Evolutionary conservation across 345 rosid species (phyloP).

Genomic region (Combretum micranthum): DNA sequence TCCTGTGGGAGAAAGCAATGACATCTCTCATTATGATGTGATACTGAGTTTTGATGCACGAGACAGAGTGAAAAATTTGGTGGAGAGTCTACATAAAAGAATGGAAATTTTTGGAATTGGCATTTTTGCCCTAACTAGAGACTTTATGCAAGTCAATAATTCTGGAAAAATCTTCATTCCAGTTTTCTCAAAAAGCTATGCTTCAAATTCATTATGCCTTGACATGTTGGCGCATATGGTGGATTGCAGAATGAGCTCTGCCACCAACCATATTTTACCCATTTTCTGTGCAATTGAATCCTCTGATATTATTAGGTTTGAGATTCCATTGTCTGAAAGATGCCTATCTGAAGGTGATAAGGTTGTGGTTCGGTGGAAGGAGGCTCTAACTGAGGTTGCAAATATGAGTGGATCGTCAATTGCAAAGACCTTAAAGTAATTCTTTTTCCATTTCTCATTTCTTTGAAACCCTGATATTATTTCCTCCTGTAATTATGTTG

Average conservation of each 20-base stretch:
- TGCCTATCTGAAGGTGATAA: constrained; percentile 1
- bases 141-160: no score
- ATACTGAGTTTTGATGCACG: no score
- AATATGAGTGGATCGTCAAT: constrained; percentile 4
- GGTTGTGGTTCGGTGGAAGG: constrained; percentile 4
- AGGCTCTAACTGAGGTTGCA: constrained; percentile 6
- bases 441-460: not conserved
- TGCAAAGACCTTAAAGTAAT: not conserved
- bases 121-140: no score
- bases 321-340: not conserved
- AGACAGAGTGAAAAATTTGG: no score
- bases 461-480: not conserved
- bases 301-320: constrained; percentile 6
- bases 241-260: not conserved
- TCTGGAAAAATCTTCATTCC: constrained; percentile 3
- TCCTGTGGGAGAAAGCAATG: no score
- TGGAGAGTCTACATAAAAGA: no score
- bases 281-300: constrained; percentile 8
- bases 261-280: constrained; percentile 1
- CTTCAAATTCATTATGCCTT: constrained; percentile 8
- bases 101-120: no score
- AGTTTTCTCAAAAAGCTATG: constrained; percentile 5
- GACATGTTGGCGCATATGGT: constrained; percentile 5
- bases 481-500: no score
- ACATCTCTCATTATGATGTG: no score